Evolutionary conservation across 2,329 filamentous ascomycete genomes (phyloP).

Genomic region (Eutypa lata): DNA sequence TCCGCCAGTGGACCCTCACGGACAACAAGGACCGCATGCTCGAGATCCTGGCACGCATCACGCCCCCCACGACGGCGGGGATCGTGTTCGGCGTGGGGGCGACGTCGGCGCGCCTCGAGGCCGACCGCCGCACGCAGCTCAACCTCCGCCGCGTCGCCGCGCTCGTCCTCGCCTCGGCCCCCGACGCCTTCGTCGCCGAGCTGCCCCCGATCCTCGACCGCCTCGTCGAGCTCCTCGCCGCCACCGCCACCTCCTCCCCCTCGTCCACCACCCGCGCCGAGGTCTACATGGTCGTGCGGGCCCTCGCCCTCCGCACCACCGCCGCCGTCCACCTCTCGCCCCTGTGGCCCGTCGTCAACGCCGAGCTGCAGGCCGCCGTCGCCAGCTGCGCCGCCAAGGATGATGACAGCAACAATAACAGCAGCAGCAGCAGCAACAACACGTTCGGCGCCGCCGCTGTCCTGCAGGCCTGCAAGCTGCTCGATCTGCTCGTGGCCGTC

Average conservation of each 20-base stretch:
- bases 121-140: slow-evolving; percentile 87
- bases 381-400: slow-evolving; percentile 71
- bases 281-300: slow-evolving; percentile 82
- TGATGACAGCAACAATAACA: slow-evolving; percentile 52
- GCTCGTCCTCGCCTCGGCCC: slow-evolving; percentile 70
- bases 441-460: slow-evolving; percentile 74
- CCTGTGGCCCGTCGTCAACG: slow-evolving; percentile 87
- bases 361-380: slow-evolving; percentile 78
- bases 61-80: slow-evolving; percentile 84
- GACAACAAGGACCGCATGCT: slow-evolving; percentile 81
- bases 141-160: slow-evolving; percentile 81
- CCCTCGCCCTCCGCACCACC: slow-evolving; percentile 75
- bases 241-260: slow-evolving; percentile 84
- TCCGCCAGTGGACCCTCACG: slow-evolving; percentile 78
- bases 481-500: slow-evolving; percentile 82
- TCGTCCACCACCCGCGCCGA: slow-evolving; percentile 87
- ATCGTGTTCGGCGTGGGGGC: slow-evolving; percentile 99
- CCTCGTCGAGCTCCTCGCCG: slow-evolving; percentile 78
- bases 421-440: slow-evolving; percentile 54
- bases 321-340: slow-evolving; percentile 75
- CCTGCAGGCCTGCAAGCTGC: slow-evolving; percentile 88
- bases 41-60: slow-evolving; percentile 75
- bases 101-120: slow-evolving; percentile 87
- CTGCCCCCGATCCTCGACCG: slow-evolving; percentile 74
- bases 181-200: slow-evolving; percentile 78